phyloP scores from a whole-genome alignment of 1,139 yeast genomes.

The Candida sojae region DNA sequence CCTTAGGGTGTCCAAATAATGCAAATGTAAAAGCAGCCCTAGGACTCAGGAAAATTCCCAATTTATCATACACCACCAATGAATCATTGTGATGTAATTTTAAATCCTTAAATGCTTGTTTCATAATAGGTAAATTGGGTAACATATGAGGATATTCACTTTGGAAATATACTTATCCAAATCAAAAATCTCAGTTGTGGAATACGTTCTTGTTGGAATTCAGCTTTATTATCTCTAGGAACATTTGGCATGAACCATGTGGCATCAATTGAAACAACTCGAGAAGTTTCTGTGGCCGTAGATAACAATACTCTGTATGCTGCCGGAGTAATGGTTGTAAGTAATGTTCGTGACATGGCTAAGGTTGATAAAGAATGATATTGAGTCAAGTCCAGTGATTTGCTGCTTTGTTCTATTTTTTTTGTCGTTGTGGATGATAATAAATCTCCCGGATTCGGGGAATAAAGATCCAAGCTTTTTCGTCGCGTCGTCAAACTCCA shows the following conservation, averaged over 20 bases:
- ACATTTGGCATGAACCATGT: constrained; percentile 91
- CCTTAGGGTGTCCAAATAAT: constrained; percentile 71
- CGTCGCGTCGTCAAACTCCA: too few species aligned
- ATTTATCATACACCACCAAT: constrained; percentile 81
- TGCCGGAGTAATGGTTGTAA: constrained; percentile 3
- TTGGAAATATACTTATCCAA: constrained; percentile 62
- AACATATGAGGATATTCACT: constrained; percentile 89
- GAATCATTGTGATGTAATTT: constrained; percentile 53
- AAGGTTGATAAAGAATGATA: not conserved
- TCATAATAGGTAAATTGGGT: constrained; percentile 61
- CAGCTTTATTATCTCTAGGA: constrained; percentile 58
- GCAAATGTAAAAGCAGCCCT: constrained; percentile 89
- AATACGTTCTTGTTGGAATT: constrained; percentile 61
- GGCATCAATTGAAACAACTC: constrained; percentile 76
- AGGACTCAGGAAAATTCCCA: constrained; percentile 85
- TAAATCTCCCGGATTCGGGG: too few species aligned
- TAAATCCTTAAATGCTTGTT: constrained; percentile 48
- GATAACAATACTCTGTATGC: constrained; percentile 6
- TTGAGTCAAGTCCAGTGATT: too few species aligned
- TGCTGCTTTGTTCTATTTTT: too few species aligned
- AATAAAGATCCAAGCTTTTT: too few species aligned
- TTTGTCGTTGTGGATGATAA: too few species aligned
- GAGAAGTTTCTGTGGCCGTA: constrained; percentile 17
- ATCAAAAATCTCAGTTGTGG: constrained; percentile 76
- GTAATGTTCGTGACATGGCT: constrained; percentile 2